A percentile compares a stretch with the other conserved stretches of the same genome.
phyloP scores from a whole-genome alignment of 768 basidiomycete genomes.

The Tulasnella sp. region DNA sequence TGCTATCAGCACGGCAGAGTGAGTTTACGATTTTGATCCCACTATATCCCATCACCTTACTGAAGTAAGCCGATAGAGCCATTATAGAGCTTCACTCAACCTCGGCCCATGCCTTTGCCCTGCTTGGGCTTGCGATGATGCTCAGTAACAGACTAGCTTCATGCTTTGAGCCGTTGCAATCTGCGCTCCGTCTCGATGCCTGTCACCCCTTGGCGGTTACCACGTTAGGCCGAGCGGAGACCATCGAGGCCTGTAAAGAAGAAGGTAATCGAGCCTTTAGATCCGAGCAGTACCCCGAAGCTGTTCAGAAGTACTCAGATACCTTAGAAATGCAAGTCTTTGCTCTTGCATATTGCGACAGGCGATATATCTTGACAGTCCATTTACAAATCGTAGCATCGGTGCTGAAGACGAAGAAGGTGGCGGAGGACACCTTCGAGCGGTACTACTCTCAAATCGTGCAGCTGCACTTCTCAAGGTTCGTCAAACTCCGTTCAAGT shows the following conservation, averaged over 20 bases:
- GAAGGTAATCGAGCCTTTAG: slow-evolving; percentile 77
- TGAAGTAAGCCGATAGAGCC: slow-evolving; percentile 37
- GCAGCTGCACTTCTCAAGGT: slow-evolving; percentile 78
- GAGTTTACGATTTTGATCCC: too few relatives aligned
- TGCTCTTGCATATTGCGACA: too few relatives aligned
- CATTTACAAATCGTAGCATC: slow-evolving; percentile 37
- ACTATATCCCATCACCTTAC: background rate
- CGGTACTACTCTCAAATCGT: slow-evolving; percentile 70
- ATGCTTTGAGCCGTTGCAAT: slow-evolving; percentile 53
- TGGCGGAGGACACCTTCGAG: slow-evolving; percentile 69
- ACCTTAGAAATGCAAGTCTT: slow-evolving; percentile 33
- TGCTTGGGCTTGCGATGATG: slow-evolving; percentile 71
- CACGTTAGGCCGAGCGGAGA: slow-evolving; percentile 67
- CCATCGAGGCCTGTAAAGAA: slow-evolving; percentile 72
- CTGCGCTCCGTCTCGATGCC: slow-evolving; percentile 68
- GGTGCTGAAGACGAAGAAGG: slow-evolving; percentile 62
- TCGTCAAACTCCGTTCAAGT: background rate
- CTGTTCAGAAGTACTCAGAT: slow-evolving; percentile 56
- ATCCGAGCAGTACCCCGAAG: slow-evolving; percentile 43
- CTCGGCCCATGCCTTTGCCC: slow-evolving; percentile 66
- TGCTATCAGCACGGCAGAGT: slow-evolving; percentile 33
- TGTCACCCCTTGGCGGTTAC: slow-evolving; percentile 58
- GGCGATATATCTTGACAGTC: background rate
- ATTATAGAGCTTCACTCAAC: slow-evolving; percentile 58
- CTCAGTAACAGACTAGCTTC: slow-evolving; percentile 46